Evolutionary conservation across 306 rosid species (phyloP).

Genomic region (Carpinus viminea): DNA sequence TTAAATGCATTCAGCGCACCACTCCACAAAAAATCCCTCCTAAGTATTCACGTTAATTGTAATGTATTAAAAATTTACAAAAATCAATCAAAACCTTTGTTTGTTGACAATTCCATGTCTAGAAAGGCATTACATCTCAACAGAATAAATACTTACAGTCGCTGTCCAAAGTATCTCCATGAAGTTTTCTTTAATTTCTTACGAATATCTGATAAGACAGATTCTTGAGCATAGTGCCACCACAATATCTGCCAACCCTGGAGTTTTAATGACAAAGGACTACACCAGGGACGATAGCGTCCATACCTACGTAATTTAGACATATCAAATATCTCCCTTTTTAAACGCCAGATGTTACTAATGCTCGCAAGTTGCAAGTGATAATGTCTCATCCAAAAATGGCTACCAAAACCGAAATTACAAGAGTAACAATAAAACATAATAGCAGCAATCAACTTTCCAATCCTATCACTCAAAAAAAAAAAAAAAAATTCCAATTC

Average conservation of each 20-base stretch:
- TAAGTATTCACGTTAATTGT: no score
- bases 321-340: slow-evolving; percentile 22
- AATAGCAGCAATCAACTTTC: neutral
- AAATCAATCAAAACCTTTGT: neutral
- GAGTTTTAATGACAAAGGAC: slow-evolving; percentile 54
- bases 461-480: no score
- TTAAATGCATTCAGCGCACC: no score
- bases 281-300: slow-evolving; percentile 84
- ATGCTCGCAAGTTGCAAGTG: slow-evolving; percentile 4
- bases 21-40: no score
- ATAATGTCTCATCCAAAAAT: neutral
- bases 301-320: slow-evolving; percentile 65
- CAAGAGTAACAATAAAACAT: neutral
- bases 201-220: slow-evolving; percentile 81
- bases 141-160: slow-evolving; percentile 60
- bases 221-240: slow-evolving; percentile 96
- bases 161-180: slow-evolving; percentile 84
- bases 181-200: slow-evolving; percentile 80
- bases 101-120: slow-evolving; percentile 1
- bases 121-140: slow-evolving; percentile 4
- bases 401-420: neutral
- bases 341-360: slow-evolving; percentile 4
- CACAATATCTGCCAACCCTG: slow-evolving; percentile 76
- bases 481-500: no score
- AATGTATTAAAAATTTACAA: neutral